These are phyloP conservation scores for Malbranchea zuffiana DNA, from an alignment of 2,329 filamentous ascomycete genomes.

Conservation along the genomic window DNA sequence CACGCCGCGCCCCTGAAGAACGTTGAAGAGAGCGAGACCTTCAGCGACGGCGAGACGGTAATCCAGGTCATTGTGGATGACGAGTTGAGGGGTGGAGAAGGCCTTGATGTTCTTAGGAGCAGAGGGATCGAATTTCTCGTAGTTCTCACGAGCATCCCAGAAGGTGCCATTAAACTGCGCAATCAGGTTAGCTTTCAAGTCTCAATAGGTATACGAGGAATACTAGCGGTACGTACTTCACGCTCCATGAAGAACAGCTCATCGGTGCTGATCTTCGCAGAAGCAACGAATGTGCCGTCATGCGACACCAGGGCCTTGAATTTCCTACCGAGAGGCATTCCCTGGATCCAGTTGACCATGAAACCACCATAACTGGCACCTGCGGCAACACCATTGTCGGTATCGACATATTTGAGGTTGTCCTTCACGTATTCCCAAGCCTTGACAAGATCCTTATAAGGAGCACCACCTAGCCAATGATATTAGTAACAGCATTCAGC, in stretches of 20 bases:
- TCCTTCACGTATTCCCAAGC: slow-evolving; percentile 59
- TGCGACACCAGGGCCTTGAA: slow-evolving; percentile 86
- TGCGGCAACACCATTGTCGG: slow-evolving; percentile 29
- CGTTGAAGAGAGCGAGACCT: slow-evolving; percentile 69
- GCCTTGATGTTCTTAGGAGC: slow-evolving; percentile 47
- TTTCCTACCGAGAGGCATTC: slow-evolving; percentile 65
- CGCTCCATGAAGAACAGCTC: slow-evolving; percentile 44
- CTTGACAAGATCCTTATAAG: slow-evolving; percentile 71
- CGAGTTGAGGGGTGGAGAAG: slow-evolving; percentile 71
- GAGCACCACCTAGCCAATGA: slow-evolving; percentile 52
- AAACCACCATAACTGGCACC: slow-evolving; percentile 35
- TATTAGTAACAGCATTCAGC: slow-evolving; percentile 8
- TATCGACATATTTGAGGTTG: slow-evolving; percentile 30
- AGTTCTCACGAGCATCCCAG: slow-evolving; percentile 48
- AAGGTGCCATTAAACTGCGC: slow-evolving; percentile 38
- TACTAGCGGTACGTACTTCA: slow-evolving; percentile 22
- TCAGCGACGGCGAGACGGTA: slow-evolving; percentile 76
- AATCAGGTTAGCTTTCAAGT: slow-evolving; percentile 9
- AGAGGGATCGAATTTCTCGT: slow-evolving; percentile 58
- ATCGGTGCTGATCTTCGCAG: slow-evolving; percentile 40
- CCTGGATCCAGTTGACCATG: slow-evolving; percentile 73
- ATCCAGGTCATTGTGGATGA: slow-evolving; percentile 77
- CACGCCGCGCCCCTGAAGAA: slow-evolving; percentile 61
- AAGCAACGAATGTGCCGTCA: slow-evolving; percentile 66
- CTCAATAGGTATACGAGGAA: not conserved